Conservation (phyloP, 2,329 filamentous ascomycete genomes). For the Colletotrichum sp. region DNA sequence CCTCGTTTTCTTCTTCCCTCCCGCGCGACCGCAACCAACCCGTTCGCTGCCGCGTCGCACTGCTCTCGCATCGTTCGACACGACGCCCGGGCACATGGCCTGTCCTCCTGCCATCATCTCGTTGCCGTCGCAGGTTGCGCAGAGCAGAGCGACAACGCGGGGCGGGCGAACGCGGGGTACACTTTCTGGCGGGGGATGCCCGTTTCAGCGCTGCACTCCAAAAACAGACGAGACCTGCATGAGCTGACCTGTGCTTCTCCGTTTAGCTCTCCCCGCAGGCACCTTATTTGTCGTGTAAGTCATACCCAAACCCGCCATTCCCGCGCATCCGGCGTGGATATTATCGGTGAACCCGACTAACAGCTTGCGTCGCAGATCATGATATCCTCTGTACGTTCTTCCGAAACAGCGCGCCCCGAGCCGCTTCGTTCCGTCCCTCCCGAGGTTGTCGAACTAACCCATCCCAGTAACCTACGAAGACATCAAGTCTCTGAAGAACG, state of each 20-base stretch:
- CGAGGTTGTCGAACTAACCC: background rate
- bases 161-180: background rate
- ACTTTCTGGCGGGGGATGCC: background rate
- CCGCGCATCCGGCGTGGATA: background rate
- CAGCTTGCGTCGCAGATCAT: slow-evolving; percentile 29
- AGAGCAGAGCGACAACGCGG: background rate
- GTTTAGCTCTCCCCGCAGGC: slow-evolving; percentile 39
- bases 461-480: slow-evolving; percentile 82
- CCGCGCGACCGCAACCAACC: background rate
- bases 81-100: background rate
- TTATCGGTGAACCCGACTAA: background rate
- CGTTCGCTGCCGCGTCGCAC: background rate
- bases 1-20: slow-evolving; percentile 4
- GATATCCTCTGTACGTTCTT: slow-evolving; percentile 26
- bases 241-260: slow-evolving; percentile 20
- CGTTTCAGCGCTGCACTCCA: slow-evolving; percentile 4
- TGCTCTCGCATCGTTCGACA: background rate
- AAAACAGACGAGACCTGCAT: background rate
- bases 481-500: slow-evolving; percentile 83
- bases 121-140: background rate
- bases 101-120: background rate
- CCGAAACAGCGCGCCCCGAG: background rate
- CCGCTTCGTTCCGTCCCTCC: background rate
- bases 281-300: slow-evolving; percentile 52
- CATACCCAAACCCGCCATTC: background rate